Evolutionary conservation across 2,329 filamentous ascomycete genomes (phyloP), one percentile per base, ranked within the genome.

Genomic region (Pezicula carpinea): DNA sequence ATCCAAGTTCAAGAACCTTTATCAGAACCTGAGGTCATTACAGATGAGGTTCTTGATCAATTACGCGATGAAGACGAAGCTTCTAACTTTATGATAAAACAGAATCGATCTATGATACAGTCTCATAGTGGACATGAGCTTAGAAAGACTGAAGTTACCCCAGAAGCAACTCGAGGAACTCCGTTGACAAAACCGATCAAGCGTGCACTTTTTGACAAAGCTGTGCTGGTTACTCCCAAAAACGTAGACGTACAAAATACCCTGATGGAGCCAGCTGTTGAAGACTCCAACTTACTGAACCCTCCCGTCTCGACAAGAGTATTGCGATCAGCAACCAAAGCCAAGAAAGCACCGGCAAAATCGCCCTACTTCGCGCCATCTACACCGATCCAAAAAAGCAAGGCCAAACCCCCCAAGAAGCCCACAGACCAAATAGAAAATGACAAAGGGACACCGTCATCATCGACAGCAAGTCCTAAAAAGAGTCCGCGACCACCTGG

Each of bases 311-410:
- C 13, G 7, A 22, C n/a, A n/a, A 26, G 15, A 19, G 18, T 19
- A n/a, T 21, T 34, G 21, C 41, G 18, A 21, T 7, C 41, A 26
- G 41, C 44, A 19, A 31, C 36, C 21, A 61, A 55, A 48, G n/a
- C 44, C 10, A 58, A 56, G 34, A 52, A 39, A 31, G 48, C 53
- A 23, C 58, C 57, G 23, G 44, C 51, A 10, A 63, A 64, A 43
- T 65, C 62, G 7, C 61, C 60, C 5, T 64, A 61, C 42, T 65
- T 65, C 48, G 29, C 48, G 8, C 41, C 53, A 21, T 50, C 45
- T 7, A 33, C 36, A 17, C 38, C 47, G 13, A 17, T 23, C 7
- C 50, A 52, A 15, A 47, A 36, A 39, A 23, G 19, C 18, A 52
- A 36, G 8, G 8, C 26, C 11, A 50, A 51, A 39, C 42, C 46